Evolutionary conservation across 2,329 filamentous ascomycete species (phyloP).

Genomic region (Cyclaneusma minus): DNA sequence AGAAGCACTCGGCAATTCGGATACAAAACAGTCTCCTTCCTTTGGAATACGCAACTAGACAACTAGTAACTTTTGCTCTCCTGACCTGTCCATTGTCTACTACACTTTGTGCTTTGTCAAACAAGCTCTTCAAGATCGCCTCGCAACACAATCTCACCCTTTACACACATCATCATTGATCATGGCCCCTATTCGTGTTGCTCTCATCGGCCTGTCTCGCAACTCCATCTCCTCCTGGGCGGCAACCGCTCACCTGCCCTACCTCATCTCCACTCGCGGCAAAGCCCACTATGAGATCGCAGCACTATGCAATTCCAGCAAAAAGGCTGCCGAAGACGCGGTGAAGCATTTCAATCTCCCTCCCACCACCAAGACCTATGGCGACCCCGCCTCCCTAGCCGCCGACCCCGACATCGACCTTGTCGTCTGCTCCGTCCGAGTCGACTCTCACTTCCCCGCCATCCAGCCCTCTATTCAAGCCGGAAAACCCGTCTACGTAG

Average conservation of each 20-base stretch:
- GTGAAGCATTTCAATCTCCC: slow-evolving; percentile 27
- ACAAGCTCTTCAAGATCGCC: too few relatives aligned
- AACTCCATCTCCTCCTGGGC: slow-evolving; percentile 38
- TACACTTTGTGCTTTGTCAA: too few relatives aligned
- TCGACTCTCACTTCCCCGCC: slow-evolving; percentile 33
- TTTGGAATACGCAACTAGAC: too few relatives aligned
- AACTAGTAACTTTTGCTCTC: too few relatives aligned
- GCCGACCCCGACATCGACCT: slow-evolving; percentile 34
- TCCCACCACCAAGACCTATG: slow-evolving; percentile 29
- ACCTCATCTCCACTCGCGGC: slow-evolving; percentile 31
- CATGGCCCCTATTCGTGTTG: slow-evolving; percentile 37
- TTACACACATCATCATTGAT: slow-evolving; percentile 3
- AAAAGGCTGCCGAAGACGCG: slow-evolving; percentile 26
- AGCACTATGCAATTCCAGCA: slow-evolving; percentile 34
- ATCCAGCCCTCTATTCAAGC: slow-evolving; percentile 30
- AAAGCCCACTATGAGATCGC: slow-evolving; percentile 30
- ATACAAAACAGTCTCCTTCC: too few relatives aligned
- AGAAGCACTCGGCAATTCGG: too few relatives aligned
- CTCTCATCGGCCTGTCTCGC: slow-evolving; percentile 41
- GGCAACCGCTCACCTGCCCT: slow-evolving; percentile 38
- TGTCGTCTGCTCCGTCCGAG: slow-evolving; percentile 36
- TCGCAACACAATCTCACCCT: too few relatives aligned
- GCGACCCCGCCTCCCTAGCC: slow-evolving; percentile 28
- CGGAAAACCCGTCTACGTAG: slow-evolving; percentile 37
- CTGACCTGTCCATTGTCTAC: too few relatives aligned